Base-by-base conservation (phyloP, 352 stramenopile species). In the Aphanomyces astaci region DNA sequence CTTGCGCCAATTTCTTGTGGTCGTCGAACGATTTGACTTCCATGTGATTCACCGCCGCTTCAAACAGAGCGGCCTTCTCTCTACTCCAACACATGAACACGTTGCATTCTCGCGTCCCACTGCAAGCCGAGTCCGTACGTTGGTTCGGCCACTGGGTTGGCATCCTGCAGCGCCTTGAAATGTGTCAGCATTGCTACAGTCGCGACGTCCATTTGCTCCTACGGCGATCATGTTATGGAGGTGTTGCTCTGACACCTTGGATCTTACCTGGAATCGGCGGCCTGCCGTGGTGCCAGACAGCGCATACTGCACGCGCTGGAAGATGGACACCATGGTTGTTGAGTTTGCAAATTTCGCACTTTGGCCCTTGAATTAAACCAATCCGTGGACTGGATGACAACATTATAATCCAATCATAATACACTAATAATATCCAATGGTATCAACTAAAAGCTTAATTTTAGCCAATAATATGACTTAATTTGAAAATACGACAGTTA, bases 171-270 rank as follows among this genome's bases (percentile, higher is more conserved):
- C 49, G 73, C 79, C 48, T 83, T 81, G 63, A 89, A 91, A 72
- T 82, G 90, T 66, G 79, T 87, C 64, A 95, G 73, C 73, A 95
- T 82, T 0, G 86, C 84, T 0, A 79, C 83, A 17, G 91, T 81
- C 39, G 84, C 86, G 33, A 89, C 80, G 28, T 95, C 86, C 5
- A 83, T 75, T 72, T 93, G 84, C 66, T 95, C 86, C 86, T 94
- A 73, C 57, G n/a, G n/a, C n/a, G n/a, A n/a, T n/a, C n/a, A n/a
- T n/a, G n/a, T n/a, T n/a, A n/a, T n/a, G n/a, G n/a, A n/a, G n/a
- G n/a, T n/a, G n/a, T n/a, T n/a, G n/a, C n/a, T n/a, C n/a, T n/a
- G n/a, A n/a, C n/a, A n/a, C n/a, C n/a, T n/a, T n/a, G 13, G n/a
- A 22, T 30, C 51, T 33, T 66, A 88, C 86, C 76, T 95, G 86